Percentiles rank a stretch among this genome's conserved stretches.
These are phyloP conservation scores for Epichloe festucae DNA, from an alignment of 2,329 filamentous ascomycete genomes.

Conservation along the genomic window DNA sequence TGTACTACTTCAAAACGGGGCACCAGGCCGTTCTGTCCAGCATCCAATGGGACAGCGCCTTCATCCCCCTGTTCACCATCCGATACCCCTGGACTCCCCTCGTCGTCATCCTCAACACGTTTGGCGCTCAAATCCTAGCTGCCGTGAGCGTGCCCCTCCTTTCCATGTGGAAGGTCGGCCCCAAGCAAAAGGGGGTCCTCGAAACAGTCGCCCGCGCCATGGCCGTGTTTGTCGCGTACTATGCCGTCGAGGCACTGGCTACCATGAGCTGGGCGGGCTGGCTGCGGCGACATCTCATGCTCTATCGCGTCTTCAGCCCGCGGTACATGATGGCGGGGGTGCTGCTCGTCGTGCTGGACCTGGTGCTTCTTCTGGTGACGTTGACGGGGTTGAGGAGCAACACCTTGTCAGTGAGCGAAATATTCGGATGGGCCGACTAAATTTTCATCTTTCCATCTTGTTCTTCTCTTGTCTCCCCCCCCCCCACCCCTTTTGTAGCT, in stretches of 20 bases:
- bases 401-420: constrained; percentile 64
- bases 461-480: too few species aligned
- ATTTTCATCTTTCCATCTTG: too few species aligned
- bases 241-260: constrained; percentile 68
- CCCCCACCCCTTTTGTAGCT: background rate
- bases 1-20: constrained; percentile 95
- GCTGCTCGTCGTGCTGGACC: constrained; percentile 62
- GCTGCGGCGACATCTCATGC: constrained; percentile 84
- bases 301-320: constrained; percentile 87
- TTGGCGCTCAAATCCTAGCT: constrained; percentile 77
- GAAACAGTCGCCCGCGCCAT: constrained; percentile 58
- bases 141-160: constrained; percentile 68
- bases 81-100: constrained; percentile 84
- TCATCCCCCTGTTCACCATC: constrained; percentile 73
- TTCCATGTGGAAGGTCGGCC: constrained; percentile 78
- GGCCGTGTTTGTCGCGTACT: constrained; percentile 67
- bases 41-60: constrained; percentile 94
- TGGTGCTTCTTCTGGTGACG: constrained; percentile 58
- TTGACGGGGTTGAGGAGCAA: constrained; percentile 64
- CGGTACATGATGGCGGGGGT: constrained; percentile 73
- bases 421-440: constrained; percentile 68
- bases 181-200: constrained; percentile 52
- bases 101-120: constrained; percentile 72
- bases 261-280: constrained; percentile 86
- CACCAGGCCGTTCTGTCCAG: constrained; percentile 79